phyloP scores from a whole-genome alignment of 1,139 yeast species.

The Geotrichum carabidarum region DNA sequence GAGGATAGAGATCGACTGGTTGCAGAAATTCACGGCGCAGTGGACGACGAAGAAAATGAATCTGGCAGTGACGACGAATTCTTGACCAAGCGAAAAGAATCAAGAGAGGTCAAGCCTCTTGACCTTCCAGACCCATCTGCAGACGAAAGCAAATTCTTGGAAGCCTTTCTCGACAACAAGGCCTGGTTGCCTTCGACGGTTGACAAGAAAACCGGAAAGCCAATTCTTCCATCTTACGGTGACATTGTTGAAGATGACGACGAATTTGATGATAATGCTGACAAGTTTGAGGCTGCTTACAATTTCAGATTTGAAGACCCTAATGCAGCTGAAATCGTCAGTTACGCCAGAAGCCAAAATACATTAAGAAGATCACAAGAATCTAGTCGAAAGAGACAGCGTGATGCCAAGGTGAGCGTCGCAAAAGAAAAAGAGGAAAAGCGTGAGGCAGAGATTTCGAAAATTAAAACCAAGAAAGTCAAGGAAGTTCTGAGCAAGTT shows the following conservation, averaged over 20 bases:
- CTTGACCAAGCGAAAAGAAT: constrained; percentile 51
- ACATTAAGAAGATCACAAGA: constrained; percentile 78
- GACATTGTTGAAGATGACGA: constrained; percentile 61
- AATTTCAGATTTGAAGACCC: constrained; percentile 95
- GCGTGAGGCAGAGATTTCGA: constrained; percentile 58
- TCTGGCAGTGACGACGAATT: constrained; percentile 54
- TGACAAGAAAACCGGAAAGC: constrained; percentile 45
- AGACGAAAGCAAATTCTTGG: constrained; percentile 63
- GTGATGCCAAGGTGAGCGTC: constrained; percentile 63
- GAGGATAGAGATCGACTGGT: constrained; percentile 71
- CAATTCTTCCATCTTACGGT: constrained; percentile 49
- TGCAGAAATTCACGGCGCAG: constrained; percentile 65
- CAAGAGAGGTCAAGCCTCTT: constrained; percentile 34
- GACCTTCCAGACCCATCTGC: constrained; percentile 66
- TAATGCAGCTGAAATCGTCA: constrained; percentile 79
- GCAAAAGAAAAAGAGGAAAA: constrained; percentile 50
- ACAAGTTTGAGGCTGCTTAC: constrained; percentile 83
- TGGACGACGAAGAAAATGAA: constrained; percentile 43
- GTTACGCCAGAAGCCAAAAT: constrained; percentile 96
- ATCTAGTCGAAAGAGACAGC: constrained; percentile 70
- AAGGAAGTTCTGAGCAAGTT: constrained; percentile 74
- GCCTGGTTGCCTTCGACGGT: constrained; percentile 81
- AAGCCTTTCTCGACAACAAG: constrained; percentile 64
- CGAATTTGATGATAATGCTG: constrained; percentile 88
- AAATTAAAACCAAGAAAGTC: constrained; percentile 69